These are phyloP conservation scores for Diaporthe eres DNA, from an alignment of 2,329 filamentous ascomycete species.

Conservation along the genomic window DNA sequence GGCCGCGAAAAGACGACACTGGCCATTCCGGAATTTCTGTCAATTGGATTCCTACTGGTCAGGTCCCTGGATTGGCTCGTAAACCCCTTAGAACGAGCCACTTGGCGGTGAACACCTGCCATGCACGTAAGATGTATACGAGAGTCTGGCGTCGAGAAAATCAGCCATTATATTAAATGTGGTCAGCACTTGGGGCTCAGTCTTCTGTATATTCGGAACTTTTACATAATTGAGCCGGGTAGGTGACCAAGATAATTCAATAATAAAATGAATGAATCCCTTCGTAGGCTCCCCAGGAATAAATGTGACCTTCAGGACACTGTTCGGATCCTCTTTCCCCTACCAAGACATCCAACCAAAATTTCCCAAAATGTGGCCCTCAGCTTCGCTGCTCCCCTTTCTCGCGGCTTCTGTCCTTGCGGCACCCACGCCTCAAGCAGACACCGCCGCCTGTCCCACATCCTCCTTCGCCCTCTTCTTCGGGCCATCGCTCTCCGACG, in stretches of 20 bases:
- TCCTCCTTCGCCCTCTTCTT: slow-evolving; percentile 18
- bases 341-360: background rate
- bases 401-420: slow-evolving; percentile 9
- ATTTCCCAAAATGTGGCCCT: background rate
- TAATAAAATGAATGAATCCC: background rate
- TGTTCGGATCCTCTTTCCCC: background rate
- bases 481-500: slow-evolving; percentile 14
- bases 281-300: background rate
- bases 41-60: background rate
- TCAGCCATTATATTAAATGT: background rate
- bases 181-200: background rate
- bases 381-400: background rate
- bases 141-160: background rate
- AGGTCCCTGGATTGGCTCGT: background rate
- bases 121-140: slow-evolving; percentile 26
- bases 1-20: background rate
- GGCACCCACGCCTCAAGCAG: slow-evolving; percentile 6
- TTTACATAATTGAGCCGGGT: slow-evolving; percentile 1
- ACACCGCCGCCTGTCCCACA: background rate
- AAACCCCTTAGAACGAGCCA: background rate
- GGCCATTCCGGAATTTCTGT: background rate
- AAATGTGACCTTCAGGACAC: background rate
- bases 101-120: slow-evolving; percentile 4
- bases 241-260: background rate
- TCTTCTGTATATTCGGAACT: background rate